These are phyloP conservation scores for Dactylellina cionopaga DNA, from an alignment of 2,329 filamentous ascomycete species.

Conservation along the genomic window DNA sequence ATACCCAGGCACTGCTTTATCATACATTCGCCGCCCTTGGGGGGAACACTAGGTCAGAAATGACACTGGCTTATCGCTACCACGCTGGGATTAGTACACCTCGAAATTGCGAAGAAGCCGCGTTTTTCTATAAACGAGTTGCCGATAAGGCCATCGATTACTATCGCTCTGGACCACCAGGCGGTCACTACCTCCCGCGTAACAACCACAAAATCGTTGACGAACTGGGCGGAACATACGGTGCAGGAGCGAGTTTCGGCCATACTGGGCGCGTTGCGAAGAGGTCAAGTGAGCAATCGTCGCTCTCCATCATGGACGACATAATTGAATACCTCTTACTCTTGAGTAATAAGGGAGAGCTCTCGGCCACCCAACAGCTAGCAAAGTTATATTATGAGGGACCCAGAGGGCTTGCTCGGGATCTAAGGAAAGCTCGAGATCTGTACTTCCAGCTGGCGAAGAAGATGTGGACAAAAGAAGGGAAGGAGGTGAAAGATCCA, in stretches of 20 bases:
- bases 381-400: slow-evolving; percentile 91
- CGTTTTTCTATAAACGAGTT: slow-evolving; percentile 88
- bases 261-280: slow-evolving; percentile 83
- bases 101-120: slow-evolving; percentile 84
- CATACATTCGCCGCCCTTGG: slow-evolving; percentile 90
- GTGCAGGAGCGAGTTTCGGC: slow-evolving; percentile 89
- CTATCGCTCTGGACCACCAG: slow-evolving; percentile 88
- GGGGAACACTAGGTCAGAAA: slow-evolving; percentile 85
- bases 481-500: slow-evolving; percentile 76
- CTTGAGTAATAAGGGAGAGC: slow-evolving; percentile 87
- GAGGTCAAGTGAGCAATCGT: slow-evolving; percentile 77
- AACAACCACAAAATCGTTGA: slow-evolving; percentile 89
- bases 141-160: slow-evolving; percentile 92
- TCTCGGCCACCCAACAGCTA: slow-evolving; percentile 85
- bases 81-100: slow-evolving; percentile 85
- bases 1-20: slow-evolving; percentile 78
- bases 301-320: slow-evolving; percentile 87
- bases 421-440: slow-evolving; percentile 77
- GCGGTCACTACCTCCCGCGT: slow-evolving; percentile 78
- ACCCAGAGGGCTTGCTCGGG: slow-evolving; percentile 76
- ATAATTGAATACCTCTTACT: slow-evolving; percentile 93
- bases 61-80: slow-evolving; percentile 90
- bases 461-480: slow-evolving; percentile 83
- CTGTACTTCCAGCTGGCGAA: slow-evolving; percentile 84
- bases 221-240: slow-evolving; percentile 90